These are phyloP conservation scores for Kodamaea suecica DNA, from an alignment of 1,139 yeast species.

Conservation along the genomic window DNA sequence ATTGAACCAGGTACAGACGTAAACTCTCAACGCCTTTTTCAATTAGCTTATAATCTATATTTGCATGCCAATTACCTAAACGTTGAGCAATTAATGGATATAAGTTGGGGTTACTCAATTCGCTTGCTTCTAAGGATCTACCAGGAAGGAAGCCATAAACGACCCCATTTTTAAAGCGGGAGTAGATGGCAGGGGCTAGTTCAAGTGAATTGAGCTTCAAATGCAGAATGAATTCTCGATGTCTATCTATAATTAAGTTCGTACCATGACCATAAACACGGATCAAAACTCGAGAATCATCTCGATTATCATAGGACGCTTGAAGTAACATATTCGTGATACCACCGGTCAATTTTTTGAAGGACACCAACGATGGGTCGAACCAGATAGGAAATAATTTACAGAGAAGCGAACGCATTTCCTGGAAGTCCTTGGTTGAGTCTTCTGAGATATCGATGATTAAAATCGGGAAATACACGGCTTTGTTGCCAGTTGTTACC, in stretches of 20 bases:
- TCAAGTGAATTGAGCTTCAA: constrained; percentile 55
- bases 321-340: constrained; percentile 72
- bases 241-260: constrained; percentile 67
- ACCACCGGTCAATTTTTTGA: constrained; percentile 63
- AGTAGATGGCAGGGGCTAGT: constrained; percentile 69
- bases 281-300: constrained; percentile 46
- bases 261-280: constrained; percentile 80
- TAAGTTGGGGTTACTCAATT: constrained; percentile 45
- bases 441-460: constrained; percentile 34
- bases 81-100: constrained; percentile 63
- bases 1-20: constrained; percentile 30
- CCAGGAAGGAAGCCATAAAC: constrained; percentile 72
- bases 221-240: constrained; percentile 73
- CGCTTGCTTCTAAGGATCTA: constrained; percentile 55
- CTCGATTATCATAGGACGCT: constrained; percentile 35
- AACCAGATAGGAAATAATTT: constrained; percentile 39
- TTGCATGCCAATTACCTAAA: constrained; percentile 70
- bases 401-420: constrained; percentile 31
- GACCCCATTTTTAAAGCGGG: constrained; percentile 70
- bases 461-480: constrained; percentile 40
- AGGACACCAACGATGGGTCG: constrained; percentile 20
- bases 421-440: constrained; percentile 27
- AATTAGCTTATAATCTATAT: constrained; percentile 43
- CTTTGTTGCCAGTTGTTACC: constrained; percentile 1
- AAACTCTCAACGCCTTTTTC: constrained; percentile 50